Percentiles rank a stretch among this genome's conserved stretches.
Evolutionary conservation across 768 basidiomycete genomes (phyloP).

Genomic region (Cyclocybe cylindracea): DNA sequence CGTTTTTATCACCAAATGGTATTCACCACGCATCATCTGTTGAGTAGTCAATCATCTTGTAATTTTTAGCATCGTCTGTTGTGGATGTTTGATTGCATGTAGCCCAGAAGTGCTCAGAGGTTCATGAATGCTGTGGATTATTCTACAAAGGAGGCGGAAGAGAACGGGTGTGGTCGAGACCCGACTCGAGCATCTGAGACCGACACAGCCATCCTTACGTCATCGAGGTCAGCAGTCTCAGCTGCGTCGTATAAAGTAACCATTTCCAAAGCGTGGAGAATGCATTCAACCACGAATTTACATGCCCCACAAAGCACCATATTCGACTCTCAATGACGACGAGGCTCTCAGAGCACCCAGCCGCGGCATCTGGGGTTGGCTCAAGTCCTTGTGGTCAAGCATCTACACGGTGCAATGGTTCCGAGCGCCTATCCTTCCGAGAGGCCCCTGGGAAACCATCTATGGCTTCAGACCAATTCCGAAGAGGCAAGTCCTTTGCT

Average conservation of each 20-base stretch:
- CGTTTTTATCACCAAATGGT: conserved; percentile 5
- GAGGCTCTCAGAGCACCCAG: not conserved
- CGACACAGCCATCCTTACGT: too few relatives aligned
- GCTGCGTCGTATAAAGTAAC: too few relatives aligned
- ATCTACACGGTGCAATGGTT: conserved; percentile 10
- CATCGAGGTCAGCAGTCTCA: too few relatives aligned
- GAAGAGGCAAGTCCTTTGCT: conserved; percentile 6
- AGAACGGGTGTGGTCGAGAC: too few relatives aligned
- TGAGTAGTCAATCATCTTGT: not conserved
- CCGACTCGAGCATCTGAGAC: too few relatives aligned
- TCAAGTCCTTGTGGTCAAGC: conserved; percentile 5
- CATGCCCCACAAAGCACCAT: not conserved
- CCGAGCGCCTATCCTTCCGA: conserved; percentile 13
- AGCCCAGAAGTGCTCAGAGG: too few relatives aligned
- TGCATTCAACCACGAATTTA: too few relatives aligned
- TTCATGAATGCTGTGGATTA: too few relatives aligned
- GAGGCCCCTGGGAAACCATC: conserved; percentile 15
- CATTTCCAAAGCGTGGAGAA: too few relatives aligned
- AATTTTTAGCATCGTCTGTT: not conserved
- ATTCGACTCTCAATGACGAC: not conserved
- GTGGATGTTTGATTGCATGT: not conserved
- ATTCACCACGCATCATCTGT: conserved; percentile 1
- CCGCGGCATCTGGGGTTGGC: conserved; percentile 1
- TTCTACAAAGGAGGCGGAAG: too few relatives aligned
- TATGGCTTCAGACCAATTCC: conserved; percentile 16